Base-by-base conservation (phyloP, 495 filamentous ascomycete genomes). In the Neurospora sp. region DNA sequence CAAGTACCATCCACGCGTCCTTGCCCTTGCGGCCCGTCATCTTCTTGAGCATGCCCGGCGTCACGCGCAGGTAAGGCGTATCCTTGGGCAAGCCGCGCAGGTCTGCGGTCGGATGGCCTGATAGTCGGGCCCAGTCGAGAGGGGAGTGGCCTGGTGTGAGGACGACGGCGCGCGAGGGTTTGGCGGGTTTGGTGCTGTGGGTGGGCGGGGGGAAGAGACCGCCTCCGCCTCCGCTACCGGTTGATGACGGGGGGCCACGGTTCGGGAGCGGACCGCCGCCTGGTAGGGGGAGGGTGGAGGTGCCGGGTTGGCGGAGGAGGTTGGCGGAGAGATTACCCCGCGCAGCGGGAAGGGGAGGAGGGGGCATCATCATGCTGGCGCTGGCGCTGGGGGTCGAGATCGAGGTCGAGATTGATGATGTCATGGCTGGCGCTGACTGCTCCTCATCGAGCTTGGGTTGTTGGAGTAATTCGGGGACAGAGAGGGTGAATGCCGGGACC, bases 71-170 rank as follows among this genome's bases (percentile, higher is more conserved):
- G 79, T 87, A 88, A 2, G 83, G 80, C 0, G 82, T 80, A 0
- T 74, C 77, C 0, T 81, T 74, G 2, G 85, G 81, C 0, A 88
- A 77, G 71, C 89, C 89, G 37, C 90, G 89, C 11, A 97, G 89
- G 75, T 92, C 89, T 66, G 87, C 87, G 7, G 85, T 83, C 4
- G 92, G 90, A 70, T 88, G 85, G n/a, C 84, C 83, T 3, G 89
- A 86, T 1, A 96, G 88, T 17, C 90, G 88, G 36, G 96, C 96
- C 96, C 96, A 99, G 86, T 99, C 96, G 7, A 99, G 90, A 0
- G 96, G 96, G 1, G 92, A 95, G 85, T 92, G 94, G 43, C 96
- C 96, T 0, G 96, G 96, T 39, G 89, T 85, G 39, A 99, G 90
- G 19, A 90, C 83, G 28, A 97, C 92, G 76, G 92, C 77, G 72